Base-by-base conservation (phyloP, 2,329 filamentous ascomycete genomes). In the Phoma herbarum region DNA sequence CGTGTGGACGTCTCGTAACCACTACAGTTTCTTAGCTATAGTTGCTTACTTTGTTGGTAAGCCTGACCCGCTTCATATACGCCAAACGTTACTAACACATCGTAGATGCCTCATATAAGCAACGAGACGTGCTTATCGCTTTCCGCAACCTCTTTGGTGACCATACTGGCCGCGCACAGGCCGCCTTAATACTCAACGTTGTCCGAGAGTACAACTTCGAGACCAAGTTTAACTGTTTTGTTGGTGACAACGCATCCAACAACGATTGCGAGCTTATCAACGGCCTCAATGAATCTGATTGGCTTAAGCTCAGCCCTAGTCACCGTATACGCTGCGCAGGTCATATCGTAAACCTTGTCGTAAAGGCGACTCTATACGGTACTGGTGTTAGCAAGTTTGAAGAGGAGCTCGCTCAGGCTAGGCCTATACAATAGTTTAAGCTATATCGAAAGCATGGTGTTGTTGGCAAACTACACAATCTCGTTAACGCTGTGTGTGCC, bases 191-290 rank as follows among this genome's bases (percentile, higher is more conserved):
- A 48, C 45, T 48, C 23, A 18, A 33, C 18, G 18, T 33, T 33
- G 18, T 48, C 4, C 18, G 23, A 23, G 18, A 33, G 26, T 48
- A 48, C 45, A 14, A 48, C 11, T 31, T 48, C 22, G 16, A 29
- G 8, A 12, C 25, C 33, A 48, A 35, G 5, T 48, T 48, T 11
- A 23, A 48, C 16, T 48, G 45, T 25, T 35, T 48, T 35, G 45
- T 48, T 33, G n/a, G 45, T 23, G 29, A 50, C 18, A 44, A 57
- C 18, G 35, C 53, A 26, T 44, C 41, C 31, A 44, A 48, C 26
- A 50, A 50, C 12, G 26, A 57, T 18, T 41, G 26, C 16, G 53
- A 56, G 23, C 44, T 60, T 29, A 60, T 51, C 23, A 56, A 57
- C 16, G 31, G 52, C 18, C 52, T 41, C 11, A 45, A 35, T 22